phyloP scores from a whole-genome alignment of 73 alveolate species.

The Tetrahymena thermophila region DNA sequence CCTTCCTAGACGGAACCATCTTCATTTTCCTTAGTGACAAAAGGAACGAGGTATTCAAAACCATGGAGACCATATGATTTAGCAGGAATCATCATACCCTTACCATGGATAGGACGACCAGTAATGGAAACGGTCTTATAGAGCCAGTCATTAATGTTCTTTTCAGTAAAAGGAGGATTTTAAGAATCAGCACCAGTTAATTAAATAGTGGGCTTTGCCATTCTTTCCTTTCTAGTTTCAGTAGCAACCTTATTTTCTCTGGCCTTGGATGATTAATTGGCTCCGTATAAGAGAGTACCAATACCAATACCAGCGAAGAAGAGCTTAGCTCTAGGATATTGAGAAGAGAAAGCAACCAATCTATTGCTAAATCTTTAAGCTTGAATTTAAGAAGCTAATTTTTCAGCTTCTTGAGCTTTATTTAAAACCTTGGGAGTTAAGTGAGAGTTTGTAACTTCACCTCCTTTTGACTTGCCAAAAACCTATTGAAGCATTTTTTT shows the following conservation, averaged over 20 bases:
- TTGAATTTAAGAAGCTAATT: neutral
- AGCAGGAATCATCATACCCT: conserved; percentile 22
- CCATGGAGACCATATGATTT: conserved; percentile 21
- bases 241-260: neutral
- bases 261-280: neutral
- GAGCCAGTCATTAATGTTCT: conserved; percentile 26
- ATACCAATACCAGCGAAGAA: neutral
- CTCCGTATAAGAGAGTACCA: neutral
- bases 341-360: neutral
- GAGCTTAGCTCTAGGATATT: neutral
- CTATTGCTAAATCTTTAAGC: neutral
- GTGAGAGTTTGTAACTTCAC: neutral
- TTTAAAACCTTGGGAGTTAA: neutral
- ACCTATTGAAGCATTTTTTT: neutral
- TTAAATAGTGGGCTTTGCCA: conserved; percentile 23
- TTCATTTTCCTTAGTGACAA: conserved; percentile 34
- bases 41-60: conserved; percentile 31
- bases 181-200: conserved; percentile 31
- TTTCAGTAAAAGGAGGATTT: conserved; percentile 33
- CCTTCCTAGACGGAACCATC: conserved; percentile 30
- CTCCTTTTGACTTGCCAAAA: neutral
- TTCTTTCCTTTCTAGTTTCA: conserved; percentile 10
- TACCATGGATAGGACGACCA: conserved; percentile 41
- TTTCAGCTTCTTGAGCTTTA: neutral
- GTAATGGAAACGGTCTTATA: conserved; percentile 36